Conservation (phyloP, 148 eudicot species). For the Dianthus caryophyllus region DNA sequence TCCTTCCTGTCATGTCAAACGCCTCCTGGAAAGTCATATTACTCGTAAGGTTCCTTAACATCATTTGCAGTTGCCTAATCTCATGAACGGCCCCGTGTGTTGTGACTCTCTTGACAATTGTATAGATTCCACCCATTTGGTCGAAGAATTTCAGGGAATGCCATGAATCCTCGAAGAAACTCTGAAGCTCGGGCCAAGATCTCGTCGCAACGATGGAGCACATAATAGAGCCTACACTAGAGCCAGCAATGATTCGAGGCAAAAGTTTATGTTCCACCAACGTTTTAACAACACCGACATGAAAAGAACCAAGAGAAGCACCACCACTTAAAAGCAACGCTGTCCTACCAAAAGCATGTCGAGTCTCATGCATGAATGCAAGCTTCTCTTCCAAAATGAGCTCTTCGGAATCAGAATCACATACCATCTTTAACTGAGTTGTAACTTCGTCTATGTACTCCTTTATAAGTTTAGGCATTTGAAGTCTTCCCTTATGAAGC, state of each 20-base stretch:
- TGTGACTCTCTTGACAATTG: constrained; percentile 69
- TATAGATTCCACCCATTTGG: constrained; percentile 77
- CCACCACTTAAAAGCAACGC: constrained; percentile 97
- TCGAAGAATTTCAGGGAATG: constrained; percentile 82
- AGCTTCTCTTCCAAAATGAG: constrained; percentile 91
- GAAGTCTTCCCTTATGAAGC: constrained; percentile 92
- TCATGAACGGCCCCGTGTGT: constrained; percentile 90
- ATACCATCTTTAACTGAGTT: constrained; percentile 86
- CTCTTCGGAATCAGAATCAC: constrained; percentile 91
- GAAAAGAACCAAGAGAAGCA: constrained; percentile 90
- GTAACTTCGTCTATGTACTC: constrained; percentile 93
- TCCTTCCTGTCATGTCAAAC: constrained; percentile 83
- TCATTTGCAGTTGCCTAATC: constrained; percentile 74
- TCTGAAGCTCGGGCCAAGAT: constrained; percentile 96
- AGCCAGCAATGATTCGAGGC: constrained; percentile 89
- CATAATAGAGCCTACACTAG: constrained; percentile 92
- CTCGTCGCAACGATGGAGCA: constrained; percentile 81
- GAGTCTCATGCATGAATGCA: constrained; percentile 92
- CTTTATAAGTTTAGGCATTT: constrained; percentile 77
- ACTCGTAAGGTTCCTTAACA: constrained; percentile 74
- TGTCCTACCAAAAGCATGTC: constrained; percentile 98
- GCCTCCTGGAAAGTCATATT: constrained; percentile 96
- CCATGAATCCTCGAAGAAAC: constrained; percentile 92
- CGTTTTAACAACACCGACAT: constrained; percentile 88
- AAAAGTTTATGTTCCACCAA: constrained; percentile 85